phyloP scores from a whole-genome alignment of 2,329 filamentous ascomycete genomes.

The Xylaria sp. region DNA sequence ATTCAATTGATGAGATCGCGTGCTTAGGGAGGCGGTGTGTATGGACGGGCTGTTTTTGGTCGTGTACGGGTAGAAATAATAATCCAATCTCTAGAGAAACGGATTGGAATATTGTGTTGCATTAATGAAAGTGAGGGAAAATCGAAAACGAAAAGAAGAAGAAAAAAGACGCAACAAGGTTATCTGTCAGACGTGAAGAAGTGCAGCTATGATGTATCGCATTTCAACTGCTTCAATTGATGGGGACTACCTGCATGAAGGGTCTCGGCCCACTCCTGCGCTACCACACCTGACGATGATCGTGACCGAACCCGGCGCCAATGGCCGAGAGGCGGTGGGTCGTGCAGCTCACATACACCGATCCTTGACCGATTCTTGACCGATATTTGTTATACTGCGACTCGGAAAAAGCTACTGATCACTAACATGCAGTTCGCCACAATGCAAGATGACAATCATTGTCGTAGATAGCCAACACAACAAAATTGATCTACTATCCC shows the following conservation, averaged over 20 bases:
- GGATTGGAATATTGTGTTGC: neutral
- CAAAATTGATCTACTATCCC: neutral
- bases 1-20: neutral
- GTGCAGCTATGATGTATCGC: neutral
- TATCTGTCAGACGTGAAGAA: neutral
- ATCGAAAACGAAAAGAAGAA: neutral
- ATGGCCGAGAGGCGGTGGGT: conserved; percentile 22
- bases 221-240: neutral
- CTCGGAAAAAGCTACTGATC: neutral
- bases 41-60: neutral
- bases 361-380: conserved; percentile 5
- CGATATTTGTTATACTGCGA: neutral
- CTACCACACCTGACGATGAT: conserved; percentile 18
- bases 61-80: neutral
- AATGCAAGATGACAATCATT: conserved; percentile 22
- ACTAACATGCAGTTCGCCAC: conserved; percentile 15
- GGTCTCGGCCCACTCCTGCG: conserved; percentile 22
- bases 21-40: neutral
- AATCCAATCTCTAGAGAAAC: neutral
- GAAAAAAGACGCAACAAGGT: neutral
- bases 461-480: neutral
- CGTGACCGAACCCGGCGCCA: conserved; percentile 27
- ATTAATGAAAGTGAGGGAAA: neutral
- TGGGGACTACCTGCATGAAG: conserved; percentile 23
- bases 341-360: conserved; percentile 9